Evolutionary conservation across 1,284 basidiomycete genomes (phyloP), one percentile per base, ranked within the genome.

Genomic region (Puccinia horiana): DNA sequence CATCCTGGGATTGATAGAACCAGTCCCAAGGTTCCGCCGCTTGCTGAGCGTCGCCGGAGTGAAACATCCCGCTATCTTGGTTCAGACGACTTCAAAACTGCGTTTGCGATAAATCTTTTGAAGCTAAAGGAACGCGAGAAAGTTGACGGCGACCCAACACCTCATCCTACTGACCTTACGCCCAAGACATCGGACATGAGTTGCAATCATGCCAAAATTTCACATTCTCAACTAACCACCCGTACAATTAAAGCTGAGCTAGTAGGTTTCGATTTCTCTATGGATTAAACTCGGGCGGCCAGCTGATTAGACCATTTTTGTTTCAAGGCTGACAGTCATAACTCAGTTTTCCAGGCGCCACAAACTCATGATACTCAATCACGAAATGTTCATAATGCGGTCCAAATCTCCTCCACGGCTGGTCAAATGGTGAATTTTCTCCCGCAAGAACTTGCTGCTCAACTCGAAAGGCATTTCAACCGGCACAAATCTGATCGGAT

Each of bases 11-110:
- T 40, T 56, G 35, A 40, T 56, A 74, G n/a, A 56, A 32, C 3
- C 35, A n/a, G 20, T 56, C 58, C 54, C 12, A 42, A 63, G 44
- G 56, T 47, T 14, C 9, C 26, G 2, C 74, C 74, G 35, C 42
- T 80, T 29, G 67, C 77, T 58, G 77, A 80, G 42, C 65, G 77
- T 40, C 77, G 77, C 69, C 61, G 77, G 23, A 80, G 77, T 80
- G 40, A 80, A 72, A 80, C 77, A 56, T 80, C 77, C 1, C 65
- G 65, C 32, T 80, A 80, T 47, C 77, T 80, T 49, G 67, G 67
- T 29, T 72, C 77, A 0, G 77, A 80, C 23, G 77, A 80, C 37
- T 80, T 80, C 52, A 80, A 80, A 42, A 56, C 65, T 16, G 54
- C 65, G 18, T 80, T 80, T 42, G 77, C 77, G 26, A 70, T 26